These are phyloP conservation scores for Solanum etuberosum DNA, from an alignment of 257 asterid species.

Conservation along the genomic window DNA sequence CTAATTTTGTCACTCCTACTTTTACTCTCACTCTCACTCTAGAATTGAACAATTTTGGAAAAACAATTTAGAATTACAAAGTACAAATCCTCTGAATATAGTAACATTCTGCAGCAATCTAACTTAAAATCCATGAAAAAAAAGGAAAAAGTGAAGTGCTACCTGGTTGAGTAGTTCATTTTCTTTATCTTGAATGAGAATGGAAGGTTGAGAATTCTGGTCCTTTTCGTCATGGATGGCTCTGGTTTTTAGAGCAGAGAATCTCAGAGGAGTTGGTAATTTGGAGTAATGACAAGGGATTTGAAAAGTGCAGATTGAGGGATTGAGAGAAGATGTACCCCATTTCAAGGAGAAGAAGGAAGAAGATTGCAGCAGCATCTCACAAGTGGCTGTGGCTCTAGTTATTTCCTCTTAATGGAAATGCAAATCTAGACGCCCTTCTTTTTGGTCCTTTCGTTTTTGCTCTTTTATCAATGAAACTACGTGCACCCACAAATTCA, in stretches of 20 bases:
- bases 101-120: background rate
- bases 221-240: slow-evolving; percentile 30
- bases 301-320: slow-evolving; percentile 7
- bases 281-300: background rate
- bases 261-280: slow-evolving; percentile 1
- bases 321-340: slow-evolving; percentile 18
- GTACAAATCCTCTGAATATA: background rate
- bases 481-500: background rate
- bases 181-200: slow-evolving; percentile 23
- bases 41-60: background rate
- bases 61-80: background rate
- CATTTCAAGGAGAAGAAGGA: background rate
- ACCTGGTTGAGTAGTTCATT: slow-evolving; percentile 27
- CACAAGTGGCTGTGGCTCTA: background rate
- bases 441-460: background rate
- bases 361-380: slow-evolving; percentile 3
- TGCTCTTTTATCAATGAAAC: too few species aligned
- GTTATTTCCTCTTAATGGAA: background rate
- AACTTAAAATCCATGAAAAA: background rate
- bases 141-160: background rate
- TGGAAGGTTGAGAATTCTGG: slow-evolving; percentile 17
- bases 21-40: background rate
- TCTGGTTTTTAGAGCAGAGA: slow-evolving; percentile 7
- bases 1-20: background rate
- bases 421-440: background rate